Evolutionary conservation across 768 basidiomycete genomes (phyloP).

Genomic region (Leccinum pellstonianum): DNA sequence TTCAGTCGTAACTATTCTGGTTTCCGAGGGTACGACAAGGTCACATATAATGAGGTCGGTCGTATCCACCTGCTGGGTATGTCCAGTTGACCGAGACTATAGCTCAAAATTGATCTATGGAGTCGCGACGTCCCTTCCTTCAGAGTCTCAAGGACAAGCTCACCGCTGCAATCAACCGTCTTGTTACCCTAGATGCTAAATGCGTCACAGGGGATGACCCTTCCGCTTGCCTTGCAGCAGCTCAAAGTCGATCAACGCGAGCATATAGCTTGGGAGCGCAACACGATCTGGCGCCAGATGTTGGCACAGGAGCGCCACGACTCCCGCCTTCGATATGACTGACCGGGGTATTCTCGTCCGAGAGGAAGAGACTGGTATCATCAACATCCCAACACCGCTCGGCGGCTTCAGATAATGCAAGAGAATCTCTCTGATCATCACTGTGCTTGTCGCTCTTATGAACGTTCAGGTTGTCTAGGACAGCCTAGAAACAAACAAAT

Average conservation of each 20-base stretch:
- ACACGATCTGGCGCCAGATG: too few species aligned
- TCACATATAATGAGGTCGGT: constrained; percentile 61
- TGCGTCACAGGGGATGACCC: too few species aligned
- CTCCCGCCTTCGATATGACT: constrained; percentile 25
- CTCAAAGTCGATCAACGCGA: too few species aligned
- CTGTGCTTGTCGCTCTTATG: constrained; percentile 57
- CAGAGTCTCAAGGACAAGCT: too few species aligned
- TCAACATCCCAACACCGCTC: constrained; percentile 57
- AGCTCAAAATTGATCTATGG: constrained; percentile 41
- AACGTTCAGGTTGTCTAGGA: constrained; percentile 49
- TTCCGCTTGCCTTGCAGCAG: too few species aligned
- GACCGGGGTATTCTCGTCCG: constrained; percentile 37
- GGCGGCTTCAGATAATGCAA: constrained; percentile 59
- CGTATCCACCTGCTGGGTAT: background rate
- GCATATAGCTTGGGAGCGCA: too few species aligned
- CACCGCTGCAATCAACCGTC: too few species aligned
- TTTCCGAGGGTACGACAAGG: constrained; percentile 95
- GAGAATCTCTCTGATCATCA: constrained; percentile 49
- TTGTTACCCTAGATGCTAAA: too few species aligned
- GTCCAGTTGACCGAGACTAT: constrained; percentile 1
- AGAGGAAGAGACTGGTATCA: constrained; percentile 35
- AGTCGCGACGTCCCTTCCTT: too few species aligned
- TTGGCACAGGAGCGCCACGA: constrained; percentile 47
- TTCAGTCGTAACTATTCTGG: constrained; percentile 91
- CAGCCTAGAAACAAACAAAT: constrained; percentile 28